phyloP scores from a whole-genome alignment of 352 stramenopile species.

The Globisporangium carolinianum region DNA sequence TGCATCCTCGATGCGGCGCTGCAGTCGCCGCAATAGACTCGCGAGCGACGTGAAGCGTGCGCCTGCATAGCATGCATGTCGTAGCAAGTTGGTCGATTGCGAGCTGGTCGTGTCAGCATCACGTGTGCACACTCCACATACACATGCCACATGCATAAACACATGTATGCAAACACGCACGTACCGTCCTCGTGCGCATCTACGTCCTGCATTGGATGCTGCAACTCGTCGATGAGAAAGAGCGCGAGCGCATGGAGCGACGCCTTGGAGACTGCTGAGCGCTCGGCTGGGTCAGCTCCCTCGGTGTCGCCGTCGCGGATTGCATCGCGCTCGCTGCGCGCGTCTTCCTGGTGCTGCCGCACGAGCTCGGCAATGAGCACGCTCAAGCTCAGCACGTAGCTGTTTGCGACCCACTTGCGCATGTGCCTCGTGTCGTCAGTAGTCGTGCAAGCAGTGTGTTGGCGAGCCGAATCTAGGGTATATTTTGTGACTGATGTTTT shows the following conservation, averaged over 20 bases:
- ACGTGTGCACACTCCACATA: too few relatives aligned
- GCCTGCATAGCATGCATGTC: not conserved
- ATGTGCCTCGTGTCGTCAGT: not conserved
- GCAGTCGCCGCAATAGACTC: conserved; percentile 39
- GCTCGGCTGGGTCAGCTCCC: not conserved
- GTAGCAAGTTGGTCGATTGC: not conserved
- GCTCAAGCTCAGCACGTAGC: conserved; percentile 43
- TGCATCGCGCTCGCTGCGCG: conserved; percentile 2
- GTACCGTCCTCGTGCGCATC: conserved; percentile 2
- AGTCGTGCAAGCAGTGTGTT: too few relatives aligned
- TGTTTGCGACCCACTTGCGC: conserved; percentile 20
- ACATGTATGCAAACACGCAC: not conserved
- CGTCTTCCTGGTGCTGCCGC: conserved; percentile 32
- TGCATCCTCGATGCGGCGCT: conserved; percentile 23
- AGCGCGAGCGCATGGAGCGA: conserved; percentile 37
- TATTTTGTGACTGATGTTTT: too few relatives aligned
- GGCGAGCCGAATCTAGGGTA: too few relatives aligned
- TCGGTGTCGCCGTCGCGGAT: not conserved
- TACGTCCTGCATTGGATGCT: conserved; percentile 21
- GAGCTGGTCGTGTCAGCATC: not conserved
- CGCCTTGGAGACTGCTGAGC: conserved; percentile 17
- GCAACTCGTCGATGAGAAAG: conserved; percentile 53
- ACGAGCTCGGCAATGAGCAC: conserved; percentile 44
- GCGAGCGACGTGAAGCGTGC: conserved; percentile 22
- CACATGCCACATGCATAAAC: not conserved